A percentile compares a stretch with the other conserved stretches of the same genome.
These are phyloP conservation scores for Suhomyces bokatorum DNA, from an alignment of 1,139 yeast genomes.

Conservation along the genomic window DNA sequence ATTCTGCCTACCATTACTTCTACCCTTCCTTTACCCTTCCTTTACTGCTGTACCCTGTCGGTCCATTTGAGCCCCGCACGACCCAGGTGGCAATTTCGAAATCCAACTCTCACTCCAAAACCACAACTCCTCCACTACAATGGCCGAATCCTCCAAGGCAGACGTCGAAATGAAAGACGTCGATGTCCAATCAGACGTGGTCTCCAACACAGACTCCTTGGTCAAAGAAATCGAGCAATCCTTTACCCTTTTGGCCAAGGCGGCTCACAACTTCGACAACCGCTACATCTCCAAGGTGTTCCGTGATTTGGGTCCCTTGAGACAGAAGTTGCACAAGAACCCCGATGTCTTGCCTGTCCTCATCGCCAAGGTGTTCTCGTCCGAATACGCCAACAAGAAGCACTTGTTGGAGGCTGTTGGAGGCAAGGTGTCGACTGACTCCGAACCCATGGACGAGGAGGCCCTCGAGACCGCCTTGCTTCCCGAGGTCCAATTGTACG, in stretches of 20 bases:
- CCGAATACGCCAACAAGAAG: conserved; percentile 40
- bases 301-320: conserved; percentile 75
- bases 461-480: conserved; percentile 31
- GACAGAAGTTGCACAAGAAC: conserved; percentile 57
- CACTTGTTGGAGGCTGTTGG: conserved; percentile 44
- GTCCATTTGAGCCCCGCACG: not conserved
- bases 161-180: conserved; percentile 36
- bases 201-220: conserved; percentile 22
- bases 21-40: not conserved
- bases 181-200: conserved; percentile 10
- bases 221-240: conserved; percentile 51
- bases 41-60: not conserved
- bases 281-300: conserved; percentile 83
- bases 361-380: conserved; percentile 55
- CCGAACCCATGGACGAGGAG: conserved; percentile 17
- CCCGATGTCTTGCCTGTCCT: conserved; percentile 53
- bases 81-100: conserved; percentile 7
- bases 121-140: conserved; percentile 2
- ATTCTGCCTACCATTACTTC: too few relatives aligned
- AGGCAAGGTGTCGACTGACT: conserved; percentile 19
- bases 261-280: conserved; percentile 79
- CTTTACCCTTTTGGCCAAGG: conserved; percentile 61
- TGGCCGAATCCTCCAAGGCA: conserved; percentile 13
- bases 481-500: conserved; percentile 80
- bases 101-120: conserved; percentile 2